Evolutionary conservation across 2,329 filamentous ascomycete genomes (phyloP).

Genomic region (Diaporthe eres): DNA sequence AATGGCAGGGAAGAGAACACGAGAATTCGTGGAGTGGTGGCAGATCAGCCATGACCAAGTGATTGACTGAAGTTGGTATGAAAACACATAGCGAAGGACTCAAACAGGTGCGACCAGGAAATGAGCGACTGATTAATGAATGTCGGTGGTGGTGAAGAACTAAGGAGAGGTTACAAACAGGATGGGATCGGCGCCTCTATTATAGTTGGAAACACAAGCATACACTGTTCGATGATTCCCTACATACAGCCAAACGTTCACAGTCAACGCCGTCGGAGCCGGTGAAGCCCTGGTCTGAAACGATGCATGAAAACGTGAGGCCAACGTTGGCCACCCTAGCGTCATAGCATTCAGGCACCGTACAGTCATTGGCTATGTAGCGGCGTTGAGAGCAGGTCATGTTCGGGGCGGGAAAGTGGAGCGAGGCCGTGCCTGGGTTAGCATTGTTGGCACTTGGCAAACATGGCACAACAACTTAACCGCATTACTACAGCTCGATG

Average conservation of each 20-base stretch:
- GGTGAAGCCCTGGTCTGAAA: constrained; percentile 16
- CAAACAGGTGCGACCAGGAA: background rate
- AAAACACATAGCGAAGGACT: background rate
- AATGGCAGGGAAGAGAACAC: background rate
- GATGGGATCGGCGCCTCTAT: constrained; percentile 2
- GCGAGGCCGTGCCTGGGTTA: constrained; percentile 8
- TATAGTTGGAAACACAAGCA: background rate
- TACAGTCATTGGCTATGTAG: background rate
- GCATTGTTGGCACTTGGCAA: background rate
- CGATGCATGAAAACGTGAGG: background rate
- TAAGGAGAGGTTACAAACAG: background rate
- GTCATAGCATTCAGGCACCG: background rate
- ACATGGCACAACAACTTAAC: background rate
- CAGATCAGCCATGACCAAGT: background rate
- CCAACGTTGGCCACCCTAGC: background rate
- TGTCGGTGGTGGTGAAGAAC: constrained; percentile 15
- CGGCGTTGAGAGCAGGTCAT: background rate
- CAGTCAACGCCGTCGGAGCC: background rate
- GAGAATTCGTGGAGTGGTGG: background rate
- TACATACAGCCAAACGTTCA: background rate
- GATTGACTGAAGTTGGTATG: background rate
- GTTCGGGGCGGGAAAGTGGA: constrained; percentile 29
- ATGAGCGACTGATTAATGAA: constrained; percentile 17
- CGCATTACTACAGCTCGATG: background rate
- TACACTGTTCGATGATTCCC: background rate